Base-by-base conservation (phyloP, 208 protist genomes). In the Acanthamoeba healyi region DNA sequence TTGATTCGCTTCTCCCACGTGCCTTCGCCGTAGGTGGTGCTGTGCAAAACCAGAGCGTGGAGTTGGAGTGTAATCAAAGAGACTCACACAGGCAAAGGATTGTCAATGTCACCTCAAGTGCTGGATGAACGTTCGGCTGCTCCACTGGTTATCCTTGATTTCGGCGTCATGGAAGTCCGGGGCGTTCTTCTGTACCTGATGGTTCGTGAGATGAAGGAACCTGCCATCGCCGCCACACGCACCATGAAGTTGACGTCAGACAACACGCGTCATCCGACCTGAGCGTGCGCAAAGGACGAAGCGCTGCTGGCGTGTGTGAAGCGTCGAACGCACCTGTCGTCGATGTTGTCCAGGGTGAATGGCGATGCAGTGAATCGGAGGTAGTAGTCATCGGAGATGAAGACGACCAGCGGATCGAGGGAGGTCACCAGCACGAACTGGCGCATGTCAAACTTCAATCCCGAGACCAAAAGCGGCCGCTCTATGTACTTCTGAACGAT, bases 401-500 rank as follows among this genome's bases (percentile, higher is more conserved):
- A 95, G 9, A 96, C 63, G 0, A 40, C 12, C 24, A 96, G 67
- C 58, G 95, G 95, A 38, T 94, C 87, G 29, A 96, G 70, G 63
- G 56, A 86, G 29, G 54, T 95, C 15, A 96, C 93, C n/a, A 96
- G 84, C 32, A 96, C 95, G 44, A 95, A 96, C 29, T 94, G 93
- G 44, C 95, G 74, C 17, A 96, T 96, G 86, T 96, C 95, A 91
- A 96, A 96, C 32, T 96, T 96, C 34, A 40, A 46, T n/a, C 86
- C 44, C 15, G 40, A 24, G 22, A 96, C 46, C 1, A 89, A 42
- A 0, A 94, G 86, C 56, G 94, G 94, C 67, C 51, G 44, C 32
- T 96, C 95, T 5, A 95, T 86, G 86, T 54, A 54, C 72, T 54
- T 51, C 17, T 54, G 42, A 9, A 82, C 36, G 42, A 82, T 82